A percentile compares a stretch with the other conserved stretches of the same genome.
phyloP scores from a whole-genome alignment of 2,329 filamentous ascomycete genomes.

The Aspergillus pseudonomiae region DNA sequence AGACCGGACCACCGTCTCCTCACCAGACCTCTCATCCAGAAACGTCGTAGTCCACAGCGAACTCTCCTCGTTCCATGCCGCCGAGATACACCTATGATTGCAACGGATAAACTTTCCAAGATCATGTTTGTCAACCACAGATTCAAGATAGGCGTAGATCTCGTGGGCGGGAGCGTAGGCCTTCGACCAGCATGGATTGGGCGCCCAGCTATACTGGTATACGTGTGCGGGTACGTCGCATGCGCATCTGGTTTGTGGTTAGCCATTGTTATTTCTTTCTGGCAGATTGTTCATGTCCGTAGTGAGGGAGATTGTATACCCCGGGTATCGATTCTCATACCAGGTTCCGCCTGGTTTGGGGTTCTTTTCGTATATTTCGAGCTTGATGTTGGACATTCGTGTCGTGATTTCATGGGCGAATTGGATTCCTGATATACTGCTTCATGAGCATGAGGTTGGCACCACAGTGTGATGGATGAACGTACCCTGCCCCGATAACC shows the following conservation, averaged over 20 bases:
- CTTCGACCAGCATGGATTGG: conserved; percentile 12
- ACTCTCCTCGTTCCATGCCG: background rate
- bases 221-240: conserved; percentile 15
- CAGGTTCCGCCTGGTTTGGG: conserved; percentile 1
- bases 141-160: conserved; percentile 10
- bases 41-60: conserved; percentile 6
- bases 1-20: background rate
- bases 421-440: background rate
- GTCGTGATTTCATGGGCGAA: background rate
- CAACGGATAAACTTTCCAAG: conserved; percentile 5
- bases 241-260: background rate
- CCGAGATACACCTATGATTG: conserved; percentile 6
- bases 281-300: no score
- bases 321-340: conserved; percentile 4
- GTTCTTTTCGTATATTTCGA: conserved; percentile 3
- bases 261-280: background rate
- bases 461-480: background rate
- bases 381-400: background rate
- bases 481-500: conserved; percentile 1
- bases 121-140: conserved; percentile 3
- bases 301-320: no score
- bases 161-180: background rate
- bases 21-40: background rate
- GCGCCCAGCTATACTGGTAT: conserved; percentile 12
- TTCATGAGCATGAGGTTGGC: background rate